A percentile compares a stretch with the other conserved stretches of the same genome.
Evolutionary conservation across 768 basidiomycete genomes (phyloP).

Genomic region (Tephrocybe sp.): DNA sequence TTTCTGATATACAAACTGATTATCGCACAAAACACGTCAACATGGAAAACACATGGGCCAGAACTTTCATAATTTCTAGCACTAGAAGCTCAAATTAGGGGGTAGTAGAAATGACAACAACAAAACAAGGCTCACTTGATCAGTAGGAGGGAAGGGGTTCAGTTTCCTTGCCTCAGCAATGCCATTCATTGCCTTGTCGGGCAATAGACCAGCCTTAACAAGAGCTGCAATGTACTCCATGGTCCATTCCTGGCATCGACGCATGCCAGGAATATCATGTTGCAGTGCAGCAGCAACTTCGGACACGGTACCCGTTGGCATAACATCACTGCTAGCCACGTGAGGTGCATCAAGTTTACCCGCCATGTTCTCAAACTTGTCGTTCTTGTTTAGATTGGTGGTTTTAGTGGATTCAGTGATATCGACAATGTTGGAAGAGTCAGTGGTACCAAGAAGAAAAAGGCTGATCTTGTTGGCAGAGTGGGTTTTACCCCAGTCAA

Average conservation of each 20-base stretch:
- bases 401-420: neutral
- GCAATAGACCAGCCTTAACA: constrained; percentile 3
- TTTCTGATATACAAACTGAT: neutral
- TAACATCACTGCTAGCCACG: neutral
- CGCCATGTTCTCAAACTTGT: constrained; percentile 7
- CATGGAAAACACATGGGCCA: neutral
- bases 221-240: constrained; percentile 2
- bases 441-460: constrained; percentile 1
- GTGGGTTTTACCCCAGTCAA: neutral
- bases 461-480: neutral
- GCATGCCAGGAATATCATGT: neutral
- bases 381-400: constrained; percentile 4
- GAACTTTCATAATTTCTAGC: neutral
- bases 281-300: neutral
- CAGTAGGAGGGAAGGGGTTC: neutral
- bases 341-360: neutral
- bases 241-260: constrained; percentile 8
- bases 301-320: constrained; percentile 1
- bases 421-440: constrained; percentile 3
- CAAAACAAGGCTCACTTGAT: neutral
- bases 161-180: constrained; percentile 1
- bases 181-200: neutral
- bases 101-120: neutral
- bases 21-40: neutral
- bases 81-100: neutral